These are phyloP conservation scores for Cercospora zeae-maydis DNA, from an alignment of 2,329 filamentous ascomycete genomes.

Conservation along the genomic window DNA sequence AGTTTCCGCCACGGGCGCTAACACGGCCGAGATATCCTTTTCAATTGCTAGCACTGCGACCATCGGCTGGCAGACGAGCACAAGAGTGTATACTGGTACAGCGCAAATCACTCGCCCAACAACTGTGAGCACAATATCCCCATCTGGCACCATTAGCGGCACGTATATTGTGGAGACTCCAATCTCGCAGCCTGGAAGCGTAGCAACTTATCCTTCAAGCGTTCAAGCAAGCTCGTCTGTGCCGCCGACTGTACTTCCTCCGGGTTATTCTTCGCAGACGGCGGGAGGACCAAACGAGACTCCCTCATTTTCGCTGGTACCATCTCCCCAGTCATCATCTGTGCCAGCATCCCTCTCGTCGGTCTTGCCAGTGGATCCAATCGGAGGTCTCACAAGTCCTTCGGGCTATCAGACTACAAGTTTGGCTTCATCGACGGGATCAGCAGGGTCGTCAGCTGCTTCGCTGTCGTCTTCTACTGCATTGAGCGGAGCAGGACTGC, in stretches of 20 bases:
- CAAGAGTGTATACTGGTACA: conserved; percentile 9
- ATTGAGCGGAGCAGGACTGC: background rate
- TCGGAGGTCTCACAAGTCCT: background rate
- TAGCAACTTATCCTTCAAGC: background rate
- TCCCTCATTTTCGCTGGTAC: background rate
- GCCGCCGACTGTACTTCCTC: no score
- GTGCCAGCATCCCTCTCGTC: background rate
- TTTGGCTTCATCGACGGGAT: background rate
- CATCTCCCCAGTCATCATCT: background rate
- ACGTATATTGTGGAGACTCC: conserved; percentile 11
- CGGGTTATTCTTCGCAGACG: no score
- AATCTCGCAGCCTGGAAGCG: background rate
- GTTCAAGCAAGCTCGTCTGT: background rate
- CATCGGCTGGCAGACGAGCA: conserved; percentile 10
- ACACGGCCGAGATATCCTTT: background rate
- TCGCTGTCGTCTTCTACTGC: background rate
- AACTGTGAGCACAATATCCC: conserved; percentile 13
- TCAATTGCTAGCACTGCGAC: conserved; percentile 12
- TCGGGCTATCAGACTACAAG: background rate
- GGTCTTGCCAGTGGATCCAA: background rate
- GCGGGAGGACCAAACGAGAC: background rate
- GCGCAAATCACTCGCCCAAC: conserved; percentile 12
- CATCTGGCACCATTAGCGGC: conserved; percentile 6
- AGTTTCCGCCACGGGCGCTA: background rate
- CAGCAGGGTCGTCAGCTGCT: background rate